Evolutionary conservation across 2,329 filamentous ascomycete species (phyloP).

Genomic region (Alternaria hordeiaustralica): DNA sequence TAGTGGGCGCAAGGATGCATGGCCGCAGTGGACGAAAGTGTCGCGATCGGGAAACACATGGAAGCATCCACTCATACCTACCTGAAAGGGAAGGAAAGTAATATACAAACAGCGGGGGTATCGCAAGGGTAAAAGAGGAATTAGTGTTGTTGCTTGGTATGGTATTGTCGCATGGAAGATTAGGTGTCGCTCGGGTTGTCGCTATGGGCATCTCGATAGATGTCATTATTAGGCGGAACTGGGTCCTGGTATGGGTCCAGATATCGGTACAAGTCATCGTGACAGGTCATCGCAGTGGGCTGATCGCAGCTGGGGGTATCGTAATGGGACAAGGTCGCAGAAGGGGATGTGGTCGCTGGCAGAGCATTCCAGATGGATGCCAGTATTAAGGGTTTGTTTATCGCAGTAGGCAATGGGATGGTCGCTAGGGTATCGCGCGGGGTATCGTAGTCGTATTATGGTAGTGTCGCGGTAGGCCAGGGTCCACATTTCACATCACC

Average conservation of each 20-base stretch:
- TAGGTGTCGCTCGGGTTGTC: constrained; percentile 19
- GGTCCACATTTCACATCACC: constrained; percentile 28
- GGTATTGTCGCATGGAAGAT: constrained; percentile 11
- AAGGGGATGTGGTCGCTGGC: constrained; percentile 10
- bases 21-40: constrained; percentile 9
- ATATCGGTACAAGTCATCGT: constrained; percentile 11
- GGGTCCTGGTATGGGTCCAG: constrained; percentile 6
- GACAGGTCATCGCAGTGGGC: constrained; percentile 16
- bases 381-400: constrained; percentile 12
- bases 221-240: constrained; percentile 5
- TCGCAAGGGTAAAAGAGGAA: constrained; percentile 13
- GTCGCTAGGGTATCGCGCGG: constrained; percentile 19
- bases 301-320: constrained; percentile 11
- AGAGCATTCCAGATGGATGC: constrained; percentile 26
- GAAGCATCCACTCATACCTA: constrained; percentile 30
- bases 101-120: constrained; percentile 7
- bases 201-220: constrained; percentile 29
- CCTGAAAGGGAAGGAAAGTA: constrained; percentile 4
- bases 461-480: constrained; percentile 15
- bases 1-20: constrained; percentile 20
- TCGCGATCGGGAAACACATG: constrained; percentile 24
- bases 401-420: constrained; percentile 21
- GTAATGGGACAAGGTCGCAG: constrained; percentile 10
- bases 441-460: constrained; percentile 10
- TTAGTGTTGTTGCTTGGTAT: neutral